Percentiles rank a stretch among this genome's conserved stretches.
Evolutionary conservation across 1,284 basidiomycete species (phyloP).

Genomic region (Tetrapyrgos nigripes): DNA sequence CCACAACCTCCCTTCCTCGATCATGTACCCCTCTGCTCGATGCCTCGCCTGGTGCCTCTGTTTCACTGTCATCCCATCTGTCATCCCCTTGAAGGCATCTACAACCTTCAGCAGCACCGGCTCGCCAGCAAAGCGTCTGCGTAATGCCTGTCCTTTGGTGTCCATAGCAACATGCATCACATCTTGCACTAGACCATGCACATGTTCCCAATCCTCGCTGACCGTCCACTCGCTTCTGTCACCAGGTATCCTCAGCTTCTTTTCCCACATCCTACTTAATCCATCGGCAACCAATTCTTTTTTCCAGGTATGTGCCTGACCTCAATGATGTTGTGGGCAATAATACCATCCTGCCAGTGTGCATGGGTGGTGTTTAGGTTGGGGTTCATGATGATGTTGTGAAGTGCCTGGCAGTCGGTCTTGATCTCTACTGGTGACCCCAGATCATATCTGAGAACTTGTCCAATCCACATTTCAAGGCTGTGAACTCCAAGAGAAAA

Average conservation of each 20-base stretch:
- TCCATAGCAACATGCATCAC: conserved; percentile 22
- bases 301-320: conserved; percentile 20
- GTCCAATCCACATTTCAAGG: too few species aligned
- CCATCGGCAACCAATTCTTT: conserved; percentile 20
- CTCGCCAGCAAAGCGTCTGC: conserved; percentile 30
- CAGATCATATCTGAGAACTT: conserved; percentile 25
- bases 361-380: conserved; percentile 18
- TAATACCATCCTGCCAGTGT: conserved; percentile 20
- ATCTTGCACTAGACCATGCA: conserved; percentile 38
- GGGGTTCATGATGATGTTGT: conserved; percentile 17
- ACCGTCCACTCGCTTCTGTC: conserved; percentile 41
- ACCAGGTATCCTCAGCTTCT: conserved; percentile 14
- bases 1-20: conserved; percentile 35
- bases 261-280: conserved; percentile 17
- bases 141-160: conserved; percentile 14
- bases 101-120: conserved; percentile 33
- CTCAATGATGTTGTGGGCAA: too few species aligned
- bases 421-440: conserved; percentile 26
- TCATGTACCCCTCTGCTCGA: conserved; percentile 32
- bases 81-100: conserved; percentile 31
- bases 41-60: conserved; percentile 28
- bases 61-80: not conserved
- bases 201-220: conserved; percentile 6
- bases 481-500: conserved; percentile 11
- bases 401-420: conserved; percentile 26